These are phyloP conservation scores for Rhododendron ferrugineum DNA, from an alignment of 148 eudicot species.

Conservation along the genomic window DNA sequence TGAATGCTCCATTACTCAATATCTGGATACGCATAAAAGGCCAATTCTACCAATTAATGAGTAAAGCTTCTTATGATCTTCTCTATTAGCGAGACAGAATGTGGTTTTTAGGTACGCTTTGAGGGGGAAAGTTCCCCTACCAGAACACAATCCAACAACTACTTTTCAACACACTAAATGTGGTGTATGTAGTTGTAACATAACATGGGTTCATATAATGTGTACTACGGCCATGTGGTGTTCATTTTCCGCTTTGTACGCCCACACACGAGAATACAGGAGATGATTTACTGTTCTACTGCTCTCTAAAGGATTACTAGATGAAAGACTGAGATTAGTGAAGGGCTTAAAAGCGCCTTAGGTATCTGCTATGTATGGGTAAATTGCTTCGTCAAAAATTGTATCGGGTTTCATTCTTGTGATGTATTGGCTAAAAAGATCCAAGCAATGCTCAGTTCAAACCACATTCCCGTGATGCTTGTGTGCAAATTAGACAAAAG, in stretches of 20 bases:
- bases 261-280: neutral
- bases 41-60: neutral
- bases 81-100: neutral
- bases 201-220: neutral
- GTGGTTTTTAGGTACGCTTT: neutral
- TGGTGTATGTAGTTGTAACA: neutral
- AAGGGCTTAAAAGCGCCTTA: neutral
- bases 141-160: neutral
- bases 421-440: neutral
- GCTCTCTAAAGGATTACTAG: neutral
- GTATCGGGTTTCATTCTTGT: neutral
- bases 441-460: neutral
- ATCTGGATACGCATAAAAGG: slow-evolving; percentile 19
- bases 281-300: neutral
- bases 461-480: neutral
- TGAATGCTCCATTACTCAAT: slow-evolving; percentile 40
- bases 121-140: neutral
- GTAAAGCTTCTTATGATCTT: neutral
- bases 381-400: no score
- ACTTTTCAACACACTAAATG: neutral
- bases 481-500: neutral
- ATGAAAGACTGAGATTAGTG: neutral
- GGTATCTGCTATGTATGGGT: neutral
- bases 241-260: neutral
- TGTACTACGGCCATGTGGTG: neutral